Conservation (phyloP, 345 rosid genomes). For the Sisymbrium irio region DNA sequence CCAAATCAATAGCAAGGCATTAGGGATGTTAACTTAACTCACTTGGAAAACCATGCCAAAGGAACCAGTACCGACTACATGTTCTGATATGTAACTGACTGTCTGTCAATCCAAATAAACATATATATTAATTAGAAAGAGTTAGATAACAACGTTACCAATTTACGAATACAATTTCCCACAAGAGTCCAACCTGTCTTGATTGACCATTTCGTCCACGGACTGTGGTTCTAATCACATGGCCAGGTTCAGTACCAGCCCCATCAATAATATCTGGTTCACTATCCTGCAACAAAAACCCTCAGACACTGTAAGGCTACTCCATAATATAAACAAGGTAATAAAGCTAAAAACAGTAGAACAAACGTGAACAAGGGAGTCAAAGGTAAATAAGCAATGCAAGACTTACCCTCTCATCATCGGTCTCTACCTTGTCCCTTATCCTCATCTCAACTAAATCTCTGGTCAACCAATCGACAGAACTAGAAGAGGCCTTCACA, state of each 20-base stretch:
- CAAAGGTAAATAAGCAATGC: slow-evolving; percentile 5
- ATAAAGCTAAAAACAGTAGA: not conserved
- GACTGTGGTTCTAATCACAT: slow-evolving; percentile 79
- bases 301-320: not conserved
- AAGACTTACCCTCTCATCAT: slow-evolving; percentile 76
- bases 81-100: slow-evolving; percentile 83
- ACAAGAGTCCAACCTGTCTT: slow-evolving; percentile 78
- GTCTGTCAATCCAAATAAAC: slow-evolving; percentile 52
- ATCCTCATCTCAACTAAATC: slow-evolving; percentile 94
- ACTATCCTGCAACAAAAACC: slow-evolving; percentile 65
- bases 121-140: slow-evolving; percentile 14
- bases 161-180: slow-evolving; percentile 14
- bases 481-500: slow-evolving; percentile 84
- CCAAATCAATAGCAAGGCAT: not conserved
- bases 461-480: slow-evolving; percentile 92
- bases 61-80: slow-evolving; percentile 94
- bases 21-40: slow-evolving; percentile 29
- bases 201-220: slow-evolving; percentile 93
- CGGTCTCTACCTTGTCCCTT: slow-evolving; percentile 76
- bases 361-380: not conserved
- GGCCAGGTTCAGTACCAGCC: slow-evolving; percentile 89
- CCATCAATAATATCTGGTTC: slow-evolving; percentile 90
- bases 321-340: not conserved
- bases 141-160: not conserved
- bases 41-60: slow-evolving; percentile 92